These are phyloP conservation scores for Lachancea waltii DNA, from an alignment of 805 yeast species.

Conservation along the genomic window DNA sequence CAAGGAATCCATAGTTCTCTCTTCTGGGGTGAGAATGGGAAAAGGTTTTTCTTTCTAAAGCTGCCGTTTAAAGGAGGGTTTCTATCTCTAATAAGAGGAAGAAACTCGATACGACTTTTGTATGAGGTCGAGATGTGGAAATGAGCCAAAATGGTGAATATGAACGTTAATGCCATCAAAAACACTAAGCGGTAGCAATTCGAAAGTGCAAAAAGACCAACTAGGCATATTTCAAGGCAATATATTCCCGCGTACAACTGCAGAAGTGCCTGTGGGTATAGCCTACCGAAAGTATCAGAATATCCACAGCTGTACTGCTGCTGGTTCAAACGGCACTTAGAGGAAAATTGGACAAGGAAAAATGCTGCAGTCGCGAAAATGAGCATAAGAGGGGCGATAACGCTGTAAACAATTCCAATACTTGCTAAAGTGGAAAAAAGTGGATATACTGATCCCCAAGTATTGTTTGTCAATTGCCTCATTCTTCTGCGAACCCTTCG, in stretches of 20 bases:
- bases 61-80: neutral
- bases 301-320: conserved; percentile 45
- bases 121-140: conserved; percentile 35
- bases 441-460: conserved; percentile 80
- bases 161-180: conserved; percentile 45
- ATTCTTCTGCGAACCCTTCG: conserved; percentile 45
- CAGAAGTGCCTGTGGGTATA: conserved; percentile 68
- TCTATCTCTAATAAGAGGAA: neutral
- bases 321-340: conserved; percentile 60
- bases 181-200: conserved; percentile 40
- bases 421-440: conserved; percentile 69
- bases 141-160: conserved; percentile 54
- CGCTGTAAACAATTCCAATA: conserved; percentile 70
- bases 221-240: conserved; percentile 68
- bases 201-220: conserved; percentile 68
- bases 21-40: neutral
- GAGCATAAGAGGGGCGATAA: conserved; percentile 73
- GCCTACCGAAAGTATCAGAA: conserved; percentile 61
- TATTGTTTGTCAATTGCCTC: conserved; percentile 39
- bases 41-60: neutral
- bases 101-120: neutral
- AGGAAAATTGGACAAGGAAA: conserved; percentile 51
- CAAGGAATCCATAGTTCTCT: conserved; percentile 38
- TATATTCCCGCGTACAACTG: conserved; percentile 79
- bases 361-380: conserved; percentile 54